phyloP scores from a whole-genome alignment of 2,329 filamentous ascomycete genomes.

The Proliferodiscus dingleyae region DNA sequence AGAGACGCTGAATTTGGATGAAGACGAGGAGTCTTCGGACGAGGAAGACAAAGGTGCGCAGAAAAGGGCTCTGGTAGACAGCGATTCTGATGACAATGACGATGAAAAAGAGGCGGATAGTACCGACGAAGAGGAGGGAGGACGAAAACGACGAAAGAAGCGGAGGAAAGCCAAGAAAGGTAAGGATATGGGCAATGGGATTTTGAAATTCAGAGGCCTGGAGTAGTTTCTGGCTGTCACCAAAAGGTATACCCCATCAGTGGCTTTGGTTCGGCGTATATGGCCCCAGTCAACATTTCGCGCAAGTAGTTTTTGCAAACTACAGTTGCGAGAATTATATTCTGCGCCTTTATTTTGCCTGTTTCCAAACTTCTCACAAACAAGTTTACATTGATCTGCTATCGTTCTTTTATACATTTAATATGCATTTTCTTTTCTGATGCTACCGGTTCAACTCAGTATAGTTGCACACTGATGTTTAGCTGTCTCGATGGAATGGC shows the following conservation, averaged over 20 bases:
- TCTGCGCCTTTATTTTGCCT: too few species aligned
- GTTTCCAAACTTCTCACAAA: too few species aligned
- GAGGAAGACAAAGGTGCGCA: constrained; percentile 43
- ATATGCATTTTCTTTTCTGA: too few species aligned
- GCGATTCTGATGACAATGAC: constrained; percentile 25
- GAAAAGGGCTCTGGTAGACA: constrained; percentile 29
- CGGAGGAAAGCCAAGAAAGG: constrained; percentile 30
- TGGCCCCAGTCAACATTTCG: too few species aligned
- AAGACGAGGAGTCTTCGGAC: constrained; percentile 41
- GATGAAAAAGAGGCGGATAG: constrained; percentile 17
- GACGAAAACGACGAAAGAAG: constrained; percentile 24
- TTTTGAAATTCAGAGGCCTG: constrained; percentile 30
- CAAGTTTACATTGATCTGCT: too few species aligned
- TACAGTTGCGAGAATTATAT: too few species aligned
- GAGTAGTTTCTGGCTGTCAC: constrained; percentile 11
- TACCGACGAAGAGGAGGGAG: constrained; percentile 24
- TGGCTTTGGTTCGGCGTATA: too few species aligned
- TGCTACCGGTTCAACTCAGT: too few species aligned
- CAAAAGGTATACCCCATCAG: background rate
- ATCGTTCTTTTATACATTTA: too few species aligned
- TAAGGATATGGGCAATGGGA: constrained; percentile 28
- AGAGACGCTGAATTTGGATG: constrained; percentile 55
- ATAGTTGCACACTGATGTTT: too few species aligned
- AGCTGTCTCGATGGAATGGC: too few species aligned
- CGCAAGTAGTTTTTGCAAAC: too few species aligned